Evolutionary conservation across 768 basidiomycete species (phyloP).

Genomic region (Trametes punicea): DNA sequence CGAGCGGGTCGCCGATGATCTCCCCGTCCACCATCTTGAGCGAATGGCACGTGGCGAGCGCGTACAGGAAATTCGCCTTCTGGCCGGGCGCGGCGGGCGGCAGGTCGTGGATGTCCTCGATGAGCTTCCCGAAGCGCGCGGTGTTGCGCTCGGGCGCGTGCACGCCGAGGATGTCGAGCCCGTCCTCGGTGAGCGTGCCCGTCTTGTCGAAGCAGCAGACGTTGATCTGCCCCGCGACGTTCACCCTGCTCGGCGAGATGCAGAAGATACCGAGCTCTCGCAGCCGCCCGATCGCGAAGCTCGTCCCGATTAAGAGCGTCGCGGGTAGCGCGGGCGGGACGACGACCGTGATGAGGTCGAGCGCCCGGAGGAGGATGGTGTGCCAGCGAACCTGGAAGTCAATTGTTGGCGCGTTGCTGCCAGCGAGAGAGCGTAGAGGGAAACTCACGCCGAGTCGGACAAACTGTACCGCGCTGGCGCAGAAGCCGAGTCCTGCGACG

Average conservation of each 20-base stretch:
- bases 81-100: slow-evolving; percentile 68
- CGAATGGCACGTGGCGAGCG: slow-evolving; percentile 94
- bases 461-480: slow-evolving; percentile 89
- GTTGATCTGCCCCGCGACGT: slow-evolving; percentile 93
- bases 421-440: not conserved
- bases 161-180: slow-evolving; percentile 93
- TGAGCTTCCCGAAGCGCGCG: slow-evolving; percentile 84
- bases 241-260: slow-evolving; percentile 93
- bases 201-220: slow-evolving; percentile 99
- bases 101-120: slow-evolving; percentile 83
- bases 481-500: slow-evolving; percentile 90
- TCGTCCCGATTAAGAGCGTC: slow-evolving; percentile 94
- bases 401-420: not conserved
- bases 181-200: slow-evolving; percentile 97
- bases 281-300: slow-evolving; percentile 87
- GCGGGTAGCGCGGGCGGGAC: slow-evolving; percentile 97
- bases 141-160: slow-evolving; percentile 75
- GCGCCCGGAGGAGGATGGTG: slow-evolving; percentile 85
- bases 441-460: slow-evolving; percentile 72
- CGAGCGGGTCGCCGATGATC: slow-evolving; percentile 92
- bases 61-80: slow-evolving; percentile 86
- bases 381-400: slow-evolving; percentile 72
- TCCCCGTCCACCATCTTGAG: slow-evolving; percentile 86
- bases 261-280: slow-evolving; percentile 90
- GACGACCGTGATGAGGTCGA: slow-evolving; percentile 95